Evolutionary conservation across 2,329 filamentous ascomycete genomes (phyloP).

Genomic region (Arthrinium phaeospermum): DNA sequence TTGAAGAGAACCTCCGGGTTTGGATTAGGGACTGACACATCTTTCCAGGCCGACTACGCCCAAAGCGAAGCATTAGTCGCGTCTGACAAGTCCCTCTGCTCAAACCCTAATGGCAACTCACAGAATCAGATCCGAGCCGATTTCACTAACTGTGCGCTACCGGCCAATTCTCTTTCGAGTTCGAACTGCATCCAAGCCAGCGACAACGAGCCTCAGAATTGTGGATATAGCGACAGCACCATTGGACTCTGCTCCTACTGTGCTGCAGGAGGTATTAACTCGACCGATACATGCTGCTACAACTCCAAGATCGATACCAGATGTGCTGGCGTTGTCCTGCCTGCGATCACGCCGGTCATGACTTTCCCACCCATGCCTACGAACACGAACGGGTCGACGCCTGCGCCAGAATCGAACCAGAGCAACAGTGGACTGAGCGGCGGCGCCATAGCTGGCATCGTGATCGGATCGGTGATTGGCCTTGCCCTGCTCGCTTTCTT

Average conservation of each 20-base stretch:
- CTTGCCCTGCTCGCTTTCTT: constrained; percentile 72
- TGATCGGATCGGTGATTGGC: constrained; percentile 78
- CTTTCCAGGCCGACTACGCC: constrained; percentile 74
- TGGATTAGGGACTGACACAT: background rate
- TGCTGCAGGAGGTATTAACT: constrained; percentile 80
- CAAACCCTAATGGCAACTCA: constrained; percentile 67
- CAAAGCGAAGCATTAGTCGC: constrained; percentile 87
- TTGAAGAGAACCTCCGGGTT: constrained; percentile 32
- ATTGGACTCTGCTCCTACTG: constrained; percentile 89
- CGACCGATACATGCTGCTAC: constrained; percentile 94
- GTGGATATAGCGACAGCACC: constrained; percentile 77
- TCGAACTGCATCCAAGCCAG: constrained; percentile 76
- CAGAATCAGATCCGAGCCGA: constrained; percentile 85
- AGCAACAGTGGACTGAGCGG: constrained; percentile 63
- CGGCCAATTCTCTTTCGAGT: constrained; percentile 77
- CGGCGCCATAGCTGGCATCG: constrained; percentile 91
- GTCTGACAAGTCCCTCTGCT: constrained; percentile 75
- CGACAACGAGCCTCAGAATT: constrained; percentile 83
- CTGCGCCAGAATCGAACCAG: constrained; percentile 30
- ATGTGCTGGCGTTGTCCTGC: constrained; percentile 79
- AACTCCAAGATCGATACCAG: constrained; percentile 75
- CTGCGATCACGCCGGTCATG: constrained; percentile 74
- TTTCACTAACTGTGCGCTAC: constrained; percentile 86
- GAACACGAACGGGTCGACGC: constrained; percentile 37
- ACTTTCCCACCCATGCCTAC: constrained; percentile 55